Conservation (phyloP, 108 stramenopile species). For the Skeletonema potamos region DNA sequence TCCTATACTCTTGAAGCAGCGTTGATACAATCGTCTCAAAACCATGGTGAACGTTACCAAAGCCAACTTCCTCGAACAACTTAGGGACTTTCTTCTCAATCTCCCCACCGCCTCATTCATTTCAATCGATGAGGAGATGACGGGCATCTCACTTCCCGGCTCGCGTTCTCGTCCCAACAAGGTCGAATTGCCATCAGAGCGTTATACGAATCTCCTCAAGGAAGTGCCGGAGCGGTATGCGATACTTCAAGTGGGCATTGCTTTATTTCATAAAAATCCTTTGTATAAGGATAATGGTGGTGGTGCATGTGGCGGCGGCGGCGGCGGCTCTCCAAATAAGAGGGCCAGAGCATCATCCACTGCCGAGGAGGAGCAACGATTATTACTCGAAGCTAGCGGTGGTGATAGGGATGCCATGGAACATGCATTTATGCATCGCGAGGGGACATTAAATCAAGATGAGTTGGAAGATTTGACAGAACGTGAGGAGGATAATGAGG, state of each 20-base stretch:
- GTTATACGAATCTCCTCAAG: conserved; percentile 53
- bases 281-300: not conserved
- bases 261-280: conserved; percentile 66
- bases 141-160: conserved; percentile 63
- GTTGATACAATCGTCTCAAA: too few relatives aligned
- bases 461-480: conserved; percentile 44
- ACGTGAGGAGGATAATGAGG: conserved; percentile 20
- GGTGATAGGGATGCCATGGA: conserved; percentile 18
- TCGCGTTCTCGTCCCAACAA: conserved; percentile 40
- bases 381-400: not conserved
- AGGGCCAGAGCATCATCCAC: not conserved
- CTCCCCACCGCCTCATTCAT: conserved; percentile 71
- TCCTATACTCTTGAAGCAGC: too few relatives aligned
- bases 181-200: conserved; percentile 55
- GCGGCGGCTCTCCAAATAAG: not conserved
- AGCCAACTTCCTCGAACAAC: conserved; percentile 55
- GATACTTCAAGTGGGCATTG: conserved; percentile 79
- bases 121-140: conserved; percentile 86
- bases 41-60: conserved; percentile 68
- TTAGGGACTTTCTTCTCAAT: conserved; percentile 59
- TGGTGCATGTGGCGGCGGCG: not conserved
- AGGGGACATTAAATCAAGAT: conserved; percentile 41
- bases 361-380: not conserved
- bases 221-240: conserved; percentile 67
- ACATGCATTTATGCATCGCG: conserved; percentile 45